Conservation (phyloP, 2,329 filamentous ascomycete genomes). For the Drechslerella dactyloides region DNA sequence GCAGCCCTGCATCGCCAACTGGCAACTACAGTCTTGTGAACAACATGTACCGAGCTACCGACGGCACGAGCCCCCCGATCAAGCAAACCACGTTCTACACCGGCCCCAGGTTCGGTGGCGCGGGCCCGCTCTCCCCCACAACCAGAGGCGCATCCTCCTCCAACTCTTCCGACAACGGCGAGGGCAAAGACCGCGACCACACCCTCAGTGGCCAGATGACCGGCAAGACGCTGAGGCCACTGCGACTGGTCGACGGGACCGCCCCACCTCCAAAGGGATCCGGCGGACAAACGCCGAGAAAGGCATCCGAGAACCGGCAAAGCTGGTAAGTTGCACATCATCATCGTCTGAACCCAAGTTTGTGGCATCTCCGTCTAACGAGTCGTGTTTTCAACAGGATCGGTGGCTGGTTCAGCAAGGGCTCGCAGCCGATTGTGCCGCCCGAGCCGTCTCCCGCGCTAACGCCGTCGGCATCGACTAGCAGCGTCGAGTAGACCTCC, state of each 20-base stretch:
- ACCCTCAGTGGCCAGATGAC: conserved; percentile 58
- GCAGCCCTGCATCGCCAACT: conserved; percentile 35
- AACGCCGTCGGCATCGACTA: conserved; percentile 38
- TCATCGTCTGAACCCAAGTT: background rate
- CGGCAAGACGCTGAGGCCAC: conserved; percentile 78
- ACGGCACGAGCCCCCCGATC: conserved; percentile 50
- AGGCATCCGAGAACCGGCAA: conserved; percentile 53
- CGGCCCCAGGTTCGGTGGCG: conserved; percentile 36
- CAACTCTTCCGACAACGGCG: conserved; percentile 50
- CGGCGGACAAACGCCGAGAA: conserved; percentile 48
- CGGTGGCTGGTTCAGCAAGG: conserved; percentile 53
- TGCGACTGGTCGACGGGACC: conserved; percentile 85
- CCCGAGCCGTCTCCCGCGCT: conserved; percentile 14
- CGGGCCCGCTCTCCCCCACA: conserved; percentile 48
- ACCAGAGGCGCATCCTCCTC: conserved; percentile 48
- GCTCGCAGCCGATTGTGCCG: conserved; percentile 1
- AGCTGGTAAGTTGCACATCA: conserved; percentile 53
- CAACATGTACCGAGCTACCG: conserved; percentile 51
- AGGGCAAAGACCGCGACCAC: conserved; percentile 59
- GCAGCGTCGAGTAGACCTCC: conserved; percentile 50
- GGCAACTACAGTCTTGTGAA: conserved; percentile 46
- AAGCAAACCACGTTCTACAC: conserved; percentile 53
- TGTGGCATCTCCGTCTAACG: conserved; percentile 14
- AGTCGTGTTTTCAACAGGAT: conserved; percentile 50
- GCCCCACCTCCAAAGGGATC: conserved; percentile 41